phyloP scores from a whole-genome alignment of 495 filamentous ascomycete species.

The Aspergillus funiculosus region DNA sequence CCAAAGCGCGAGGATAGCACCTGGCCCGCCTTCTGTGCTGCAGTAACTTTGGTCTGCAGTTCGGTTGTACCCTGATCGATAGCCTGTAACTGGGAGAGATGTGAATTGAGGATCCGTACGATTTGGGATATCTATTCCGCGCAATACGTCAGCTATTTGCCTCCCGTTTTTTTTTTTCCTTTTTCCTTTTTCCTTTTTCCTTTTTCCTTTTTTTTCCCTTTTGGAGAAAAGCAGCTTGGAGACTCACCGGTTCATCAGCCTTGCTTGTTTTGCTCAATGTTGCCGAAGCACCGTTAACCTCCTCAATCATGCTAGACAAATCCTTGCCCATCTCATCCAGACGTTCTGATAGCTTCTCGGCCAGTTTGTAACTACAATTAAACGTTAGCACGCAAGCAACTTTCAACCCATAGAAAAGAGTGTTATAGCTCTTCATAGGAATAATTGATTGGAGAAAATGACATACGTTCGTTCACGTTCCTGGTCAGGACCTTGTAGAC shows the following conservation, averaged over 20 bases:
- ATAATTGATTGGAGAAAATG: not conserved
- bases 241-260: constrained; percentile 84
- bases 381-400: constrained; percentile 13
- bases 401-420: constrained; percentile 1
- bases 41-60: constrained; percentile 69
- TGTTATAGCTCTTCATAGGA: too few relatives aligned
- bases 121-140: constrained; percentile 74
- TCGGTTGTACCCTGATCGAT: constrained; percentile 82
- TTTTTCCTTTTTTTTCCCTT: not conserved
- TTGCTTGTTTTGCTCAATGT: constrained; percentile 82
- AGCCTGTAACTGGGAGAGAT: constrained; percentile 80
- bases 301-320: constrained; percentile 90
- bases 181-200: too few relatives aligned
- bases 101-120: constrained; percentile 86
- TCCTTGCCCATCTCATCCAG: constrained; percentile 90
- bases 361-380: constrained; percentile 64
- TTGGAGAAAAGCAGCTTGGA: not conserved
- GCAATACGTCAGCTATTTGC: constrained; percentile 14
- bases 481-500: constrained; percentile 78
- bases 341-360: constrained; percentile 81
- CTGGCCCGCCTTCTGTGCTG: constrained; percentile 69
- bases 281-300: constrained; percentile 83
- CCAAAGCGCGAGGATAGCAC: constrained; percentile 63
- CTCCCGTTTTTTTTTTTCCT: too few relatives aligned
- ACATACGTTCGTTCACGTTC: constrained; percentile 83